Percentiles rank a stretch among this genome's conserved stretches.
Evolutionary conservation across 345 rosid genomes (phyloP).

Genomic region (Physaria fendleri): DNA sequence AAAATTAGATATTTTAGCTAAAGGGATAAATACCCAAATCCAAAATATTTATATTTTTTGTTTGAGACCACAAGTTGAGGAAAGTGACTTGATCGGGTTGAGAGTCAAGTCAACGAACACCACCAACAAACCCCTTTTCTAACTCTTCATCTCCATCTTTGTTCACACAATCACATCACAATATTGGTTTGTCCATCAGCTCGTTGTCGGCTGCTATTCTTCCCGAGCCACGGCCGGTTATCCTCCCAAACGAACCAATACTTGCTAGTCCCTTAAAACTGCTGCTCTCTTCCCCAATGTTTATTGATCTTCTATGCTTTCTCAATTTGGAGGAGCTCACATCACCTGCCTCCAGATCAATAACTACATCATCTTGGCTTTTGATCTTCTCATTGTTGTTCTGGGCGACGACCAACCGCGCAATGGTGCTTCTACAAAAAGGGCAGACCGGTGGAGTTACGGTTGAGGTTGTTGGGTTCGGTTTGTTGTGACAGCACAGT

Average conservation of each 20-base stretch:
- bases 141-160: not conserved
- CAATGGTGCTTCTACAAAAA: constrained; percentile 86
- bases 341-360: constrained; percentile 46
- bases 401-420: constrained; percentile 55
- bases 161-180: constrained; percentile 11
- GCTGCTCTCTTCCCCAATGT: constrained; percentile 85
- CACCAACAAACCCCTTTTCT: not conserved
- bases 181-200: constrained; percentile 49
- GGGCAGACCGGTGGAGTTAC: constrained; percentile 84
- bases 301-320: constrained; percentile 57
- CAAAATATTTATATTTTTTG: not conserved
- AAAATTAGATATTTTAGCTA: not conserved
- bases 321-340: constrained; percentile 55
- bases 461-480: constrained; percentile 72
- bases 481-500: constrained; percentile 95
- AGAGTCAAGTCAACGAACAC: constrained; percentile 20
- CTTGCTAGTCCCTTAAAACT: constrained; percentile 82
- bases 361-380: constrained; percentile 33
- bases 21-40: constrained; percentile 1
- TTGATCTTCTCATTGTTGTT: constrained; percentile 38
- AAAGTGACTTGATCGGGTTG: constrained; percentile 26
- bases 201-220: constrained; percentile 58
- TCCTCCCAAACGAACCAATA: constrained; percentile 58
- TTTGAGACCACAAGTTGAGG: constrained; percentile 10
- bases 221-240: constrained; percentile 68